phyloP scores from a whole-genome alignment of 371 early-diverging fungal species.

The Dinochytrium kinnereticum region DNA sequence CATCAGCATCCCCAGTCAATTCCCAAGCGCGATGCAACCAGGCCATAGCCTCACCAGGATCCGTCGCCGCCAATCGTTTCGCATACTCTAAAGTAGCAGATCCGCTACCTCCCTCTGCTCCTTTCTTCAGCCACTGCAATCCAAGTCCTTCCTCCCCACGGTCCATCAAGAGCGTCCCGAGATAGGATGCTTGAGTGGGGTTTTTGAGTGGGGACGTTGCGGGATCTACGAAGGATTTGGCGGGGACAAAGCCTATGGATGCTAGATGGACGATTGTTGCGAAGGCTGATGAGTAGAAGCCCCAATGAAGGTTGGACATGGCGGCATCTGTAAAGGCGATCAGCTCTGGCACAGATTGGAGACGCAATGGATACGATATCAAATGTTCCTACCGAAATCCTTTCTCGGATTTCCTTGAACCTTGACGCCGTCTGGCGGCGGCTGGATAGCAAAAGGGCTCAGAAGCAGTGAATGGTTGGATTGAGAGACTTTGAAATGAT shows the following conservation, averaged over 20 bases:
- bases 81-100: neutral
- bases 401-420: constrained; percentile 5
- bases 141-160: neutral
- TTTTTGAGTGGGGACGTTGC: constrained; percentile 9
- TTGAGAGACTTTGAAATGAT: neutral
- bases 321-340: neutral
- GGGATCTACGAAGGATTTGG: constrained; percentile 7
- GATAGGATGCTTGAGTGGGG: neutral
- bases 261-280: constrained; percentile 7
- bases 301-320: neutral
- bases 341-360: neutral
- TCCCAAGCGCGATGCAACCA: constrained; percentile 12
- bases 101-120: constrained; percentile 12
- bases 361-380: neutral
- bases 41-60: constrained; percentile 20
- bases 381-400: constrained; percentile 5
- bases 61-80: neutral
- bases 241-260: constrained; percentile 12
- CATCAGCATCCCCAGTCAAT: constrained; percentile 9
- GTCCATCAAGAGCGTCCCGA: neutral
- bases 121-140: neutral
- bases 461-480: neutral
- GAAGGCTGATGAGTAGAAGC: constrained; percentile 2
- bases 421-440: neutral
- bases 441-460: too few species aligned